Evolutionary conservation across 73 alveolate species (phyloP), one percentile per base, ranked within the genome.

Genomic region (Diophrys appendiculata): DNA sequence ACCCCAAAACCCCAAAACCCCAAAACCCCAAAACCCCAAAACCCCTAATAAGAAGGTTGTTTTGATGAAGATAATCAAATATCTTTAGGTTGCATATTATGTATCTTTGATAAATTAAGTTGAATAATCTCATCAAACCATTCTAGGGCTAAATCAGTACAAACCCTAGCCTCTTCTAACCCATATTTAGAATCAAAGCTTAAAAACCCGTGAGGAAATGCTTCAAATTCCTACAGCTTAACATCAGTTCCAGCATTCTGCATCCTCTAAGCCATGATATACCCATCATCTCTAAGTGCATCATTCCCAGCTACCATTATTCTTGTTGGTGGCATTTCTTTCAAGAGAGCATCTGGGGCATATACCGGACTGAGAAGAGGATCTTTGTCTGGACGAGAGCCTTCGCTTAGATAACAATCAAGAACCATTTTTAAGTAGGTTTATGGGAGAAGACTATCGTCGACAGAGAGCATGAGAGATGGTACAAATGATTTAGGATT

Each of bases 401-500:
- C 55, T 35, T 80, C 84, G 29, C 95, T 90, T 28, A 86, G 55
- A 77, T 93, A 93, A 54, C 96, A 90, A 26, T 89, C 90, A 24
- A 90, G 33, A 27, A 95, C 88, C 82, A 90, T 65, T 32, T 92
- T 90, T 25, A 93, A 69, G 73, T 90, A 89, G 0, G 96, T 86
- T 56, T 87, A 89, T 53, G 93, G 93, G 18, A 93, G 72, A 31
- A 93, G 75, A 8, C 78, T 86, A 73, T 93, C 98, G 68, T 93
- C 94, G 26, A 93, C 70, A n/a, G 93, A 88, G 14, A 88, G 81
- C 2, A 93, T 72, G 22, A 90, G 35, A 29, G 93, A 77, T 0
- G 98, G 98, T 18, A 91, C 73, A 73, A 90, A 93, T 24, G 80
- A 60, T 55, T 77, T 76, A 14, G 71, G 29, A 69, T 80, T 73